Evolutionary conservation across 805 yeast species (phyloP), one percentile per base, ranked within the genome.

Genomic region (Saturnispora halmiae): DNA sequence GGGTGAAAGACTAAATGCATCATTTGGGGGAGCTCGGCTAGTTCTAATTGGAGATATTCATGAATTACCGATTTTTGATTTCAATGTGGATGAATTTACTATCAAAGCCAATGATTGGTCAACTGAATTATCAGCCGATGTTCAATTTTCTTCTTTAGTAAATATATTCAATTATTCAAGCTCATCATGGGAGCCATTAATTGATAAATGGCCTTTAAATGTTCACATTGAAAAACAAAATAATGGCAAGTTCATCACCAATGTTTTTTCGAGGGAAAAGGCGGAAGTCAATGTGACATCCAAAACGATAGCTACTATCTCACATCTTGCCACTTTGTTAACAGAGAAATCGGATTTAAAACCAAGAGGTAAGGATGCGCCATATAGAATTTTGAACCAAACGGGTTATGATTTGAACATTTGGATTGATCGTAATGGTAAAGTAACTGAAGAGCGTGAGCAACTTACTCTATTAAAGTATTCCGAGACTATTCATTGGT

Each of bases 131-230:
- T 79, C 77, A 50, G 82, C 85, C 1, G 77, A 76, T 42, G 67
- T 81, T 0, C 72, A 73, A 20, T 59, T 87, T 27, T 82, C 76
- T 45, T 69, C 86, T 1, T 73, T 65, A 45, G 72, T 82, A 8
- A 87, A 85, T 58, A 75, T 85, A 16, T 88, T 82, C 66, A 87
- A 87, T 57, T 88, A 88, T 57, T 75, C 96, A 0, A 76, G 82
- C 46, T 87, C 96, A 3, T 73, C 86, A 0, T 88, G 98, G 97
- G 97, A 92, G 53, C 96, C 98, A 0, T 64, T 92, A 34, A 58
- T 92, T 37, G 98, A 92, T 53, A 80, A 90, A 0, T 82, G 95
- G 83, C 79, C 85, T 6, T 66, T 90, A 38, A 77, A 85, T 0
- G 60, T 84, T 10, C 85, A 82, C 55, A 75, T 82, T 2, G 67